Evolutionary conservation across 345 rosid species (phyloP).

Genomic region (Lepidium aucheri): DNA sequence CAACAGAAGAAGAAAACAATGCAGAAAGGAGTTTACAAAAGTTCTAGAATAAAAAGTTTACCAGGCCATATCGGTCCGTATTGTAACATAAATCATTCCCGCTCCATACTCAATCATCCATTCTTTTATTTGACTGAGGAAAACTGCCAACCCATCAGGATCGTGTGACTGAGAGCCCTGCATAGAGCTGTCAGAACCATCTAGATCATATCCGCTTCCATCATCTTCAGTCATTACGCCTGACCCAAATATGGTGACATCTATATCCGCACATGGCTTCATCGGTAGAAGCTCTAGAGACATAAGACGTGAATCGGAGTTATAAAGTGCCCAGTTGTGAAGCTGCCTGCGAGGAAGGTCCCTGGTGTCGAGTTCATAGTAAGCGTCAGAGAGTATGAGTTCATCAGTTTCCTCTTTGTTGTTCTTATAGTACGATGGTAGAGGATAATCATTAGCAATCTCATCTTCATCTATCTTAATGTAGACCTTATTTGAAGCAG

Average conservation of each 20-base stretch:
- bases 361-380: slow-evolving; percentile 29
- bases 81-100: slow-evolving; percentile 40
- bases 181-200: slow-evolving; percentile 31
- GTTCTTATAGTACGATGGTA: slow-evolving; percentile 63
- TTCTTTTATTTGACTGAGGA: slow-evolving; percentile 65
- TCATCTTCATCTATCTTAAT: slow-evolving; percentile 83
- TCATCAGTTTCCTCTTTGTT: slow-evolving; percentile 63
- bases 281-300: slow-evolving; percentile 83
- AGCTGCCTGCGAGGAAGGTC: slow-evolving; percentile 65
- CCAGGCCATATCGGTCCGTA: slow-evolving; percentile 84
- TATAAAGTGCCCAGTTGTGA: slow-evolving; percentile 81
- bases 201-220: slow-evolving; percentile 50
- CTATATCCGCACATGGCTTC: slow-evolving; percentile 62
- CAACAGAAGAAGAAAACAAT: neutral
- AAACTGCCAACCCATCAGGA: slow-evolving; percentile 43
- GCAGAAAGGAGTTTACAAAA: neutral
- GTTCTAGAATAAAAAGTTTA: slow-evolving; percentile 24
- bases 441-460: slow-evolving; percentile 76
- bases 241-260: slow-evolving; percentile 72
- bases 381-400: slow-evolving; percentile 37
- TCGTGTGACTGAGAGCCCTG: slow-evolving; percentile 26
- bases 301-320: slow-evolving; percentile 57
- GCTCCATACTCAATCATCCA: slow-evolving; percentile 84
- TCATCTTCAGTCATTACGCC: slow-evolving; percentile 61
- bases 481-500: slow-evolving; percentile 41